phyloP scores from a whole-genome alignment of 257 asterid genomes.

The Thymus quinquecostatus region DNA sequence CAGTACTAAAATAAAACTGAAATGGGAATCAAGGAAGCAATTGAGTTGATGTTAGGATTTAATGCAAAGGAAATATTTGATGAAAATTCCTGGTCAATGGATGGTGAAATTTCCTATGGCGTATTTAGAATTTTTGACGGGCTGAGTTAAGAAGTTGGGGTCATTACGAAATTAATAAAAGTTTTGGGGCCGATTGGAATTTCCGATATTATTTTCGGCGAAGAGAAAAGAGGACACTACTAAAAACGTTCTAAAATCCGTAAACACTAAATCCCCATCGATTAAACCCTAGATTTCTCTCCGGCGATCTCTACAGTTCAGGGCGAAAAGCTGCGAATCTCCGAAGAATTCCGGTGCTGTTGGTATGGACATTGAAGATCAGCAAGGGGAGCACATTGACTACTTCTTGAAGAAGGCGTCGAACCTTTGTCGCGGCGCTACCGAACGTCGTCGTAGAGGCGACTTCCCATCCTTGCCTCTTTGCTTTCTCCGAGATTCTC shows the following conservation, averaged over 20 bases:
- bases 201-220: background rate
- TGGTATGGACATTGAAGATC: slow-evolving; percentile 82
- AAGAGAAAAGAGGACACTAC: background rate
- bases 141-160: no score
- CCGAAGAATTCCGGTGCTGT: slow-evolving; percentile 25
- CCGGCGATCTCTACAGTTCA: background rate
- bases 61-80: background rate
- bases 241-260: background rate
- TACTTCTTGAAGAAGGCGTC: slow-evolving; percentile 78
- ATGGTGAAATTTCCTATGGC: slow-evolving; percentile 23
- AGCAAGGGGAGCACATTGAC: slow-evolving; percentile 85
- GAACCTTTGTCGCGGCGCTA: slow-evolving; percentile 56
- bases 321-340: background rate
- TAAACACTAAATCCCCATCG: slow-evolving; percentile 32
- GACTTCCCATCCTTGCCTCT: slow-evolving; percentile 91
- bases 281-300: slow-evolving; percentile 34
- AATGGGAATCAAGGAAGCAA: slow-evolving; percentile 9
- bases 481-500: slow-evolving; percentile 96
- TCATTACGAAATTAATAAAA: no score
- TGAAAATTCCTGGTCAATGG: slow-evolving; percentile 19
- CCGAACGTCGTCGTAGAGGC: slow-evolving; percentile 69
- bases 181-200: no score
- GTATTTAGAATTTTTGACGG: background rate
- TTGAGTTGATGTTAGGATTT: slow-evolving; percentile 13
- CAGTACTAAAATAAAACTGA: background rate